phyloP scores from a whole-genome alignment of 345 rosid species.

The Leavenworthia alabamica region DNA sequence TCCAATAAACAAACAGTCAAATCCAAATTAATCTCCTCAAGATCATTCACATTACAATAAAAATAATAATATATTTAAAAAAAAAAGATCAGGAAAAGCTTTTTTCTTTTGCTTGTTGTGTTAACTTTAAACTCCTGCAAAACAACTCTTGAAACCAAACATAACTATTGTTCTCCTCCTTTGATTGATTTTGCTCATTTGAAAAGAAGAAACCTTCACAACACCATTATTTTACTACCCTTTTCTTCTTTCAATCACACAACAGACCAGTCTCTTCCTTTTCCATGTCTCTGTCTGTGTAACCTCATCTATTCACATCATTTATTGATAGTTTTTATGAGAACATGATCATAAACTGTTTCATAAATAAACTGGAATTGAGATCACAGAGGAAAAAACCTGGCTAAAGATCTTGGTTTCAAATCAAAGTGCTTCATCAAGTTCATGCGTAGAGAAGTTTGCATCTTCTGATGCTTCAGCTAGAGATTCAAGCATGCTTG shows the following conservation, averaged over 20 bases:
- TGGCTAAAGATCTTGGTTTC: slow-evolving; percentile 11
- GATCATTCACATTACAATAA: slow-evolving; percentile 22
- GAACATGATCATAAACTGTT: slow-evolving; percentile 2
- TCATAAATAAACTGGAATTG: neutral
- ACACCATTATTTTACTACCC: neutral
- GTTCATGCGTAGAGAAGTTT: slow-evolving; percentile 27
- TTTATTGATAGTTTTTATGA: neutral
- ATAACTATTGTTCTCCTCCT: slow-evolving; percentile 5
- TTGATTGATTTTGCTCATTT: slow-evolving; percentile 12
- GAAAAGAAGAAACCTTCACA: slow-evolving; percentile 14
- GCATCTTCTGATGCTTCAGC: slow-evolving; percentile 33
- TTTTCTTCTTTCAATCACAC: slow-evolving; percentile 20
- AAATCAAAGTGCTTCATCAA: slow-evolving; percentile 25
- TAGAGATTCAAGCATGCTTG: slow-evolving; percentile 36
- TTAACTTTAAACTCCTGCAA: slow-evolving; percentile 19
- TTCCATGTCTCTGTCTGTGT: slow-evolving; percentile 12
- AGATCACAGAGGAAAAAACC: slow-evolving; percentile 14
- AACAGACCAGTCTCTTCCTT: slow-evolving; percentile 16
- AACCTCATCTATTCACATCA: slow-evolving; percentile 20
- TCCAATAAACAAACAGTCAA: slow-evolving; percentile 12
- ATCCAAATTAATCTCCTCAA: slow-evolving; percentile 22
- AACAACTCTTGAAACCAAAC: slow-evolving; percentile 14
- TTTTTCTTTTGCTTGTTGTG: slow-evolving; percentile 8
- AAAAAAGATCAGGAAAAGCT: slow-evolving; percentile 1
- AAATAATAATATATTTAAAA: neutral